These are phyloP conservation scores for Vanrija pseudolonga DNA, from an alignment of 1,284 basidiomycete species.

Conservation along the genomic window DNA sequence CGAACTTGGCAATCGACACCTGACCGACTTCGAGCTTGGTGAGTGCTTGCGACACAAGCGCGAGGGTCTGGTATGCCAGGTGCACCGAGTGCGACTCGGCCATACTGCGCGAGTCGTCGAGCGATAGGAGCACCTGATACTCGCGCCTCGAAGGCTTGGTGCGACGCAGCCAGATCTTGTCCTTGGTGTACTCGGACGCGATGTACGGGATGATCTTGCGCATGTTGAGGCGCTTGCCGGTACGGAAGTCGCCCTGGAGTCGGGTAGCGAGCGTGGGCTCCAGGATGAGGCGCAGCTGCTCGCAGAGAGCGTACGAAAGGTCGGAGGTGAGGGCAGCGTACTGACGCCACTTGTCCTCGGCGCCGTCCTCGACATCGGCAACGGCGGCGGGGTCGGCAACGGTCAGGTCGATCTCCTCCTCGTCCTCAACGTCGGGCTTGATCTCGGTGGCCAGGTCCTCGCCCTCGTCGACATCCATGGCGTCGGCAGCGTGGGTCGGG, in stretches of 20 bases:
- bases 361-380: constrained; percentile 27
- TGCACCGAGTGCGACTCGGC: constrained; percentile 89
- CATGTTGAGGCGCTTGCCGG: constrained; percentile 98
- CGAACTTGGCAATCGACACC: constrained; percentile 87
- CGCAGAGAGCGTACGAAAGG: constrained; percentile 85
- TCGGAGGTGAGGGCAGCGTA: constrained; percentile 89
- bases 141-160: constrained; percentile 91
- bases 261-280: constrained; percentile 93
- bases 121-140: constrained; percentile 90
- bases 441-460: constrained; percentile 32
- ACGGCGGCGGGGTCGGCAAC: constrained; percentile 52
- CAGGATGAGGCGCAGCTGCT: constrained; percentile 93
- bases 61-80: constrained; percentile 90
- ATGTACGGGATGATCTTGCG: constrained; percentile 99
- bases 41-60: constrained; percentile 85
- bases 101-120: constrained; percentile 98
- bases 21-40: constrained; percentile 92
- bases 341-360: constrained; percentile 79
- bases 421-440: constrained; percentile 29
- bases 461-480: constrained; percentile 41
- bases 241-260: constrained; percentile 94
- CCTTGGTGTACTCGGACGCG: constrained; percentile 97
- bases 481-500: constrained; percentile 26
- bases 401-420: constrained; percentile 57
- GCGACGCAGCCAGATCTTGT: constrained; percentile 97